Evolutionary conservation across 441 rosid genomes (phyloP).

Genomic region (Macaranga tanarius): DNA sequence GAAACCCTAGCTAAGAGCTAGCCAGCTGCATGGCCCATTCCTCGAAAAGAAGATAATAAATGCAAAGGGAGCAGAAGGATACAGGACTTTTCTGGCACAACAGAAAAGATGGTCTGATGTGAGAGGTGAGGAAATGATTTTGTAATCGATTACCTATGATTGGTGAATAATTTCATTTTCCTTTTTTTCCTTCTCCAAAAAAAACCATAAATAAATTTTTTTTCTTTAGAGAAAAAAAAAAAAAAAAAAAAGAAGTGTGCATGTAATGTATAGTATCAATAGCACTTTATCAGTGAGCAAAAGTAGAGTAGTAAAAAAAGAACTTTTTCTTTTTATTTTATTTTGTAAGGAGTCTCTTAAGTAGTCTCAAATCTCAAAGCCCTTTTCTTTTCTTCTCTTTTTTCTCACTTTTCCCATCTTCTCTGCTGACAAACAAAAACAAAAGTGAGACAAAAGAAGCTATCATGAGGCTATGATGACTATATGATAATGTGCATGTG

Average conservation of each 20-base stretch:
- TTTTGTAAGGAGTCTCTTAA: background rate
- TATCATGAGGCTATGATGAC: constrained; percentile 49
- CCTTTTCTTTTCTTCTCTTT: constrained; percentile 9
- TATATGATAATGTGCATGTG: constrained; percentile 39
- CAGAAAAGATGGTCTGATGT: constrained; percentile 55
- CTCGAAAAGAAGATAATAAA: constrained; percentile 34
- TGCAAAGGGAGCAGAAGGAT: constrained; percentile 27
- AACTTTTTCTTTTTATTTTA: constrained; percentile 4
- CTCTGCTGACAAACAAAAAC: constrained; percentile 29
- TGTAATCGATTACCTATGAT: constrained; percentile 88
- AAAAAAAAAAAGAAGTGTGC: constrained; percentile 1
- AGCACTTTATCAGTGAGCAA: constrained; percentile 5
- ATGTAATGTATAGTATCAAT: constrained; percentile 1
- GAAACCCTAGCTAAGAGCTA: constrained; percentile 10
- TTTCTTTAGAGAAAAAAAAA: background rate
- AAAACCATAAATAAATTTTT: too few species aligned
- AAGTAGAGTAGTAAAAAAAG: constrained; percentile 3
- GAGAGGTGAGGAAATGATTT: constrained; percentile 64
- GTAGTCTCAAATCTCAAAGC: constrained; percentile 19
- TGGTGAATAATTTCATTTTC: constrained; percentile 26
- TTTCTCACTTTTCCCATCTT: constrained; percentile 21
- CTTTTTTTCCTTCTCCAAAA: background rate
- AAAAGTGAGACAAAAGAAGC: constrained; percentile 45
- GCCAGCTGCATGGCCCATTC: constrained; percentile 17
- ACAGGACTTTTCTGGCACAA: constrained; percentile 33